A percentile compares a stretch with the other conserved stretches of the same genome.
phyloP scores from a whole-genome alignment of 257 asterid species.

The Cynanchum wilfordii region DNA sequence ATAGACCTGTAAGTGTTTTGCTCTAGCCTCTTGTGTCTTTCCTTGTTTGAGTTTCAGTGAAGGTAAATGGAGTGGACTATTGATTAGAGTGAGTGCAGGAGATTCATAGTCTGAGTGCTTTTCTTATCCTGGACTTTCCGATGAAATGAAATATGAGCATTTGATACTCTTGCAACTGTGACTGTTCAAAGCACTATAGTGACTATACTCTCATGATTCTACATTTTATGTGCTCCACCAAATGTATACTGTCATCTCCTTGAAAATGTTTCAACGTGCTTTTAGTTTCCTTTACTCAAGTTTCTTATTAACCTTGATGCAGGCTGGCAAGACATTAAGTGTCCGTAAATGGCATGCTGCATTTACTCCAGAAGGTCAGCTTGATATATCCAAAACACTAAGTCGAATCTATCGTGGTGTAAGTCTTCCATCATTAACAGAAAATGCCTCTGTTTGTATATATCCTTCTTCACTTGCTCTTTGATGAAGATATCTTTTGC shows the following conservation, averaged over 20 bases:
- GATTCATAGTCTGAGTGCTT: not conserved
- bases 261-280: constrained; percentile 15
- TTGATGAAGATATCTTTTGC: not conserved
- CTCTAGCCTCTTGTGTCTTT: not conserved
- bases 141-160: not conserved
- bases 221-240: not conserved
- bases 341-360: constrained; percentile 85
- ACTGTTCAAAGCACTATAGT: not conserved
- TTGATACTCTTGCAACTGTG: not conserved
- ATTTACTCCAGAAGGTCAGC: constrained; percentile 72
- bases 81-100: not conserved
- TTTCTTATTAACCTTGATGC: constrained; percentile 24
- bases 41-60: constrained; percentile 1
- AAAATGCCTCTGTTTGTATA: not conserved
- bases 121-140: not conserved
- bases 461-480: not conserved
- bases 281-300: constrained; percentile 18
- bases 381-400: constrained; percentile 77
- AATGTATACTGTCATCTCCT: not conserved
- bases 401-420: constrained; percentile 84
- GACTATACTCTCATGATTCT: not conserved
- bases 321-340: constrained; percentile 93
- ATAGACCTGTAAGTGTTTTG: not conserved
- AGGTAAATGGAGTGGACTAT: not conserved
- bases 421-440: constrained; percentile 25